Base-by-base conservation (phyloP, 2,329 filamentous ascomycete genomes). In the Pezicula carpinea region DNA sequence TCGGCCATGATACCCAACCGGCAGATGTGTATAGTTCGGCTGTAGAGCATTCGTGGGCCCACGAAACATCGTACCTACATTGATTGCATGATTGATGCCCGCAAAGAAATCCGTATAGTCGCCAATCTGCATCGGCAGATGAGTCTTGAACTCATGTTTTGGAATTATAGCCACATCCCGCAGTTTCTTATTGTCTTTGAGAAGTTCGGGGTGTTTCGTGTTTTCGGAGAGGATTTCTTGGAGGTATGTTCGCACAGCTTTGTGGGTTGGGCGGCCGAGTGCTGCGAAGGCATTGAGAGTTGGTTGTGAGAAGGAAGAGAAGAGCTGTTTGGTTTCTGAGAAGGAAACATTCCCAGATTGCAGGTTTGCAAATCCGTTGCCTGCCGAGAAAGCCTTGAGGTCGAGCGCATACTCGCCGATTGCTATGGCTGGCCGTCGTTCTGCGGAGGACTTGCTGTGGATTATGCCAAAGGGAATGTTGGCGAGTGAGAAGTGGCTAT, bases 81-180 rank as follows among this genome's bases (percentile, higher is more conserved):
- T 85, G 68, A 81, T 84, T 15, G 88, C 88, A 67, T 93, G 88
- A 62, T 91, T 85, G 53, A 84, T 70, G 13, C 88, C 88, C 8
- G 85, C 87, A 61, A 89, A 93, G 70, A 93, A 93, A 66, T 93
- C 88, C 1, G 87, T 89, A 64, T 92, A 93, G 64, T 92, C 87
- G 21, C 86, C 85, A 56, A 92, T 89, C 46, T 75, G 73, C 79
- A 93, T 82, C 2, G 88, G 88, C 6, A 92, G 61, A 59, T 91
- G 85, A 61, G 77, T 82, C 52, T 73, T 77, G 41, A 83, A 78
- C 17, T 80, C 69, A 4, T 72, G 69, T 40, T 82, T 74, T 0
- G 75, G 77, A 3, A 89, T 51, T 11, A 92, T 65, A 0, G 75
- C 79, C 44, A 73, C 68, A 47, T 77, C 69, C 49, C 80, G 78